These are phyloP conservation scores for Entomophthora muscae DNA, from an alignment of 371 early-diverging fungal genomes.

Conservation along the genomic window DNA sequence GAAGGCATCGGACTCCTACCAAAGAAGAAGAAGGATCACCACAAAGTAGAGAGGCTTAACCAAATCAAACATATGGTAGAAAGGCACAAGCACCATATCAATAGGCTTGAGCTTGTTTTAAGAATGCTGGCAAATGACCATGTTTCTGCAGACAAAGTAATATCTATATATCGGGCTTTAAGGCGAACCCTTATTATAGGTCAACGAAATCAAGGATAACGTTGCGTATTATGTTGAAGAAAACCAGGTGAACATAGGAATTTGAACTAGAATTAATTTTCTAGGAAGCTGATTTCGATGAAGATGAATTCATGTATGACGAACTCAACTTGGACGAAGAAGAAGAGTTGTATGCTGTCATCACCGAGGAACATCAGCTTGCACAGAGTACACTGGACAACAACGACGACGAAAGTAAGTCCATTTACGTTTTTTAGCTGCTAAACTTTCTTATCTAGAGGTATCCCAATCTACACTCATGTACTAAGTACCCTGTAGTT, in stretches of 20 bases:
- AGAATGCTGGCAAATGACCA: constrained; percentile 85
- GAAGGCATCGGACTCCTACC: constrained; percentile 56
- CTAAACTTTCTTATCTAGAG: not conserved
- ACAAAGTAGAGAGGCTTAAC: constrained; percentile 44
- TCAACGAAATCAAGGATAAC: constrained; percentile 57
- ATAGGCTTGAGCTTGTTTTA: constrained; percentile 71
- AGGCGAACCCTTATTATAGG: constrained; percentile 18
- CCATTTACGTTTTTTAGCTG: constrained; percentile 9
- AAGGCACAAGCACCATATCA: constrained; percentile 76
- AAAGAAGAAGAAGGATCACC: constrained; percentile 47
- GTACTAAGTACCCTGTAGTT: not conserved
- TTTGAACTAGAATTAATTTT: not conserved
- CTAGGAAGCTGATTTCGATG: constrained; percentile 70
- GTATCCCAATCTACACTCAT: not conserved
- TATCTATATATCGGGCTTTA: constrained; percentile 1
- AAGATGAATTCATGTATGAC: constrained; percentile 84
- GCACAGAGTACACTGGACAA: constrained; percentile 29
- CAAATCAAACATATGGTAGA: constrained; percentile 55
- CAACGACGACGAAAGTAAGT: constrained; percentile 43
- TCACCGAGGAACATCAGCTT: constrained; percentile 26
- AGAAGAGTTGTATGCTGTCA: constrained; percentile 50
- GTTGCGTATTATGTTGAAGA: constrained; percentile 79
- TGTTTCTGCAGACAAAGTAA: constrained; percentile 58
- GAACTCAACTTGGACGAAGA: constrained; percentile 81
- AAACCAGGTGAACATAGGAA: constrained; percentile 31